Evolutionary conservation across 2,329 filamentous ascomycete genomes (phyloP).

Genomic region (Talaromyces albobiverticillius): DNA sequence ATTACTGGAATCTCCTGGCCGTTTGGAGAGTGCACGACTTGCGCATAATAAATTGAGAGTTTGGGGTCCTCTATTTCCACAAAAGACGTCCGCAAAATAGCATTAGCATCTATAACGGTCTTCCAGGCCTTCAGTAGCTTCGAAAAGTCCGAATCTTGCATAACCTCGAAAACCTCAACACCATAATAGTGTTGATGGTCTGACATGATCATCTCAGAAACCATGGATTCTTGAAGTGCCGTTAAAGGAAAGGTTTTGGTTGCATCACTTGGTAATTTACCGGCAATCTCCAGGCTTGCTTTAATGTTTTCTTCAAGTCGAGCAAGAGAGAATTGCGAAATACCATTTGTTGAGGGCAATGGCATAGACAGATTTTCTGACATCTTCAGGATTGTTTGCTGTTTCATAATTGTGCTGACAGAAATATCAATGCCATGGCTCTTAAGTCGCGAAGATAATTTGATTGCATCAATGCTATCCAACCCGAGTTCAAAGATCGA

Average conservation of each 20-base stretch:
- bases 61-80: constrained; percentile 60
- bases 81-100: constrained; percentile 76
- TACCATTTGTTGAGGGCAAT: constrained; percentile 25
- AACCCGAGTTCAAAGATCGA: constrained; percentile 79
- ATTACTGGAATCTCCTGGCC: constrained; percentile 33
- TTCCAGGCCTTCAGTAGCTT: constrained; percentile 62
- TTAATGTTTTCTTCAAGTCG: constrained; percentile 32
- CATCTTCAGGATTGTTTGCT: constrained; percentile 66
- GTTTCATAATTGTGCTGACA: constrained; percentile 74
- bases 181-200: constrained; percentile 79
- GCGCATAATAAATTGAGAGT: constrained; percentile 56
- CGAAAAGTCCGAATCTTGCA: constrained; percentile 51
- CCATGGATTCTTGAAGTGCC: constrained; percentile 81
- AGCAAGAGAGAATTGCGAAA: constrained; percentile 15
- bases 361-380: constrained; percentile 23
- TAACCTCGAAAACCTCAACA: constrained; percentile 69
- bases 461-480: constrained; percentile 90
- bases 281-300: constrained; percentile 35
- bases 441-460: constrained; percentile 70
- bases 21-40: constrained; percentile 44
- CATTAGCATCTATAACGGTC: constrained; percentile 56
- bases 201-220: constrained; percentile 76
- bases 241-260: constrained; percentile 70
- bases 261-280: constrained; percentile 40
- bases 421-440: constrained; percentile 58